Conservation (phyloP, 2,329 filamentous ascomycete species). For the Colletotrichum magnum region DNA sequence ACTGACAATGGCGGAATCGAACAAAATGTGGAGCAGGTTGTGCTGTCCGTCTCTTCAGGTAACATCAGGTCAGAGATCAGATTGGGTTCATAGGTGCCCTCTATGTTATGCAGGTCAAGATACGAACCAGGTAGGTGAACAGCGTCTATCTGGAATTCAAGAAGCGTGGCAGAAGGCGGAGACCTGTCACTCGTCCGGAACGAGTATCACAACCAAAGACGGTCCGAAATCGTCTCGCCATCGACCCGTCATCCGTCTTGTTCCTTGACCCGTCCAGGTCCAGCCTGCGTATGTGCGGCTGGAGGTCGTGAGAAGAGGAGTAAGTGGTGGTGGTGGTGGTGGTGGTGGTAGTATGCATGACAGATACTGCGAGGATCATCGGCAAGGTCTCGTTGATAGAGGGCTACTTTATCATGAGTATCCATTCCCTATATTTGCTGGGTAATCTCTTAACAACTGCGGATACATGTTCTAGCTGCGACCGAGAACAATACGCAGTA, state of each 20-base stretch:
- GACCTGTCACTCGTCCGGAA: slow-evolving; percentile 2
- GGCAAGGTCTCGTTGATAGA: not conserved
- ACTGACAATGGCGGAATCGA: slow-evolving; percentile 24
- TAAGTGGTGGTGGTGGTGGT: not conserved
- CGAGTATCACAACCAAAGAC: slow-evolving; percentile 11
- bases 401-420: too few relatives aligned
- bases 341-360: not conserved
- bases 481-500: too few relatives aligned
- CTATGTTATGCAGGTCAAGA: too few relatives aligned
- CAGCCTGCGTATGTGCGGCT: not conserved
- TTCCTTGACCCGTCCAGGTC: slow-evolving; percentile 6
- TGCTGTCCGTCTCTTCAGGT: slow-evolving; percentile 6
- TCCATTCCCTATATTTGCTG: too few relatives aligned
- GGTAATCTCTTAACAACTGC: too few relatives aligned
- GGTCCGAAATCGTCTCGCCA: slow-evolving; percentile 20
- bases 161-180: slow-evolving; percentile 6
- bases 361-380: not conserved
- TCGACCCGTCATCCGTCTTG: slow-evolving; percentile 1
- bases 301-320: not conserved
- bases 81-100: too few relatives aligned
- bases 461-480: too few relatives aligned
- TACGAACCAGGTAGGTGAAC: slow-evolving; percentile 1
- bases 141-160: slow-evolving; percentile 9
- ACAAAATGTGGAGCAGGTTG: slow-evolving; percentile 27
- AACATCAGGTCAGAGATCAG: too few relatives aligned